Evolutionary conservation across 441 rosid genomes (phyloP).

Genomic region (Gossypium davidsonii): DNA sequence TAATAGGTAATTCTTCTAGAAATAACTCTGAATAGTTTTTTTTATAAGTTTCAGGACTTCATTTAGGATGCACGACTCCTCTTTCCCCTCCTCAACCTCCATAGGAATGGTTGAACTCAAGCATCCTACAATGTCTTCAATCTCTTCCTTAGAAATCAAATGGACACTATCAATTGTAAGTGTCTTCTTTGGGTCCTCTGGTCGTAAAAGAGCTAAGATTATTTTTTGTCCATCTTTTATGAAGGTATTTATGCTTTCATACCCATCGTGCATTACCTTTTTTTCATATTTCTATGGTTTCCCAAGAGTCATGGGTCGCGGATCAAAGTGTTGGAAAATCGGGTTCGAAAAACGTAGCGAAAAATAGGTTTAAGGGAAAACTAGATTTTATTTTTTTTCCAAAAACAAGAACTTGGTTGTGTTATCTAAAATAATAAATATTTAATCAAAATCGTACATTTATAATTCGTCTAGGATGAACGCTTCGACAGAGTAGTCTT

Average conservation of each 20-base stretch:
- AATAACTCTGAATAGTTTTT: background rate
- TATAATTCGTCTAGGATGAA: too few relatives aligned
- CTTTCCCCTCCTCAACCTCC: background rate
- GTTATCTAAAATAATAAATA: too few relatives aligned
- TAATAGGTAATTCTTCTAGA: background rate
- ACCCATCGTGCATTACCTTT: background rate
- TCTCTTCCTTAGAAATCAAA: background rate
- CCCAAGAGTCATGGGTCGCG: background rate
- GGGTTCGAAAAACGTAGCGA: too few relatives aligned
- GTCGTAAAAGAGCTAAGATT: background rate
- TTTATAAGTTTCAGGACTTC: background rate
- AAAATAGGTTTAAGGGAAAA: too few relatives aligned
- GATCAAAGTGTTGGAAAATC: too few relatives aligned
- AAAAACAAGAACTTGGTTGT: too few relatives aligned
- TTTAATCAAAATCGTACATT: too few relatives aligned
- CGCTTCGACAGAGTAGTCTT: too few relatives aligned
- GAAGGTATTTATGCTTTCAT: background rate
- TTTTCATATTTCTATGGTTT: background rate
- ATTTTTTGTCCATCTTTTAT: background rate
- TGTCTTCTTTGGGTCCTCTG: background rate
- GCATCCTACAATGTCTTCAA: background rate
- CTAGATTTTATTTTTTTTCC: too few relatives aligned
- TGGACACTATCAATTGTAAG: background rate
- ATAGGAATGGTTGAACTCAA: background rate
- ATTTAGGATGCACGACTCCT: background rate